A percentile compares a stretch with the other conserved stretches of the same genome.
These are phyloP conservation scores for Coffea humblotiana DNA, from an alignment of 305 asterid species.

Conservation along the genomic window DNA sequence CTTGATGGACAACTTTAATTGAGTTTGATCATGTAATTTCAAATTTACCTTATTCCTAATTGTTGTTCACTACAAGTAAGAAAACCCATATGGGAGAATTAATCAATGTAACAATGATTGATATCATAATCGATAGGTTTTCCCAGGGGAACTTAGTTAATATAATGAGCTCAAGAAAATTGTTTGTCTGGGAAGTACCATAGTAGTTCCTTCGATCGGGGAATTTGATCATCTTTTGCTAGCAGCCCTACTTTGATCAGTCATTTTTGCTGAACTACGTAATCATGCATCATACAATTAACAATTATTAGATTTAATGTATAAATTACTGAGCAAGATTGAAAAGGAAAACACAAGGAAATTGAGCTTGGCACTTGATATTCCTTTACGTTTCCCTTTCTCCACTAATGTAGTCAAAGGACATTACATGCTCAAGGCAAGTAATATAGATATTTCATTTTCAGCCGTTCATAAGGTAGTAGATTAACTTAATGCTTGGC, in stretches of 20 bases:
- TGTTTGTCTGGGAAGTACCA: background rate
- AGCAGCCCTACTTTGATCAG: background rate
- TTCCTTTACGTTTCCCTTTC: background rate
- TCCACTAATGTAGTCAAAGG: background rate
- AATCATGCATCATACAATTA: background rate
- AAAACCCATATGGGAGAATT: background rate
- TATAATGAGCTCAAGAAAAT: background rate
- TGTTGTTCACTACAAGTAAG: background rate
- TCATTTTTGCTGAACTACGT: background rate
- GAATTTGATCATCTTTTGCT: background rate
- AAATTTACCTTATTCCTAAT: background rate
- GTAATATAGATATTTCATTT: background rate
- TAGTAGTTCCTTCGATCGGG: background rate
- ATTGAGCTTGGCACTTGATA: background rate
- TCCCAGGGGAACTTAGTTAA: background rate
- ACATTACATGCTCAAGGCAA: background rate
- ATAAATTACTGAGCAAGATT: background rate
- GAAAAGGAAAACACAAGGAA: background rate
- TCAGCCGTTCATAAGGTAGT: background rate
- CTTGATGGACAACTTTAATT: conserved; percentile 27
- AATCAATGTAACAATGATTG: background rate
- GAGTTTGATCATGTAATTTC: background rate
- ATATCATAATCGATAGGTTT: background rate
- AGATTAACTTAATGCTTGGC: background rate
- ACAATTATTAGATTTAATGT: background rate